These are phyloP conservation scores for Phialophora expanda DNA, from an alignment of 2,329 filamentous ascomycete species.

Conservation along the genomic window DNA sequence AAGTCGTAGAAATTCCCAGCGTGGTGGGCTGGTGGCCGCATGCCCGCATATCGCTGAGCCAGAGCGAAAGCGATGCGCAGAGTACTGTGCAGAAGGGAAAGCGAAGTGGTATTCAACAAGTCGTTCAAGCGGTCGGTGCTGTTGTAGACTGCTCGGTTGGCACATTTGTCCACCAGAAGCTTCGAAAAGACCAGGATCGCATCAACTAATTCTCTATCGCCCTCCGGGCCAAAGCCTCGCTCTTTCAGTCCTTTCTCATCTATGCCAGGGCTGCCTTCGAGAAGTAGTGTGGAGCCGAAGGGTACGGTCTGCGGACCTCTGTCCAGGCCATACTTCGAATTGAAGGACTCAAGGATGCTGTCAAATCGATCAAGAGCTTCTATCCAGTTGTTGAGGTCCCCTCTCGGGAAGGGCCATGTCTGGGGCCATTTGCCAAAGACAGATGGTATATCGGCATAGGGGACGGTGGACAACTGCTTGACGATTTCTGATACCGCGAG, in stretches of 20 bases:
- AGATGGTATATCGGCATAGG: conserved; percentile 76
- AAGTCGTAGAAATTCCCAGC: conserved; percentile 82
- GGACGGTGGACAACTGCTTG: conserved; percentile 67
- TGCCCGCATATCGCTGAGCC: conserved; percentile 77
- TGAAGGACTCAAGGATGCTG: conserved; percentile 80
- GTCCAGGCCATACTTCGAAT: conserved; percentile 76
- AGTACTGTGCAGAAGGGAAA: conserved; percentile 76
- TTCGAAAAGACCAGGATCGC: conserved; percentile 82
- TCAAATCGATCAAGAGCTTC: conserved; percentile 92
- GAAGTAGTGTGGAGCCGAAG: conserved; percentile 70
- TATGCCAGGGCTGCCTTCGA: conserved; percentile 56
- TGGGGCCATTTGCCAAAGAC: conserved; percentile 81
- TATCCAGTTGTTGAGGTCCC: conserved; percentile 98
- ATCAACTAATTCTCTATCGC: conserved; percentile 80
- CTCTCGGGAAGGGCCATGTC: conserved; percentile 92
- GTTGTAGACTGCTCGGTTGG: conserved; percentile 93
- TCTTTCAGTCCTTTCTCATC: conserved; percentile 58
- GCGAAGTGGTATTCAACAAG: conserved; percentile 83
- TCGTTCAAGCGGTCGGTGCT: conserved; percentile 90
- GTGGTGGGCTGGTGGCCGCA: conserved; percentile 74
- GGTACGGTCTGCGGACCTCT: conserved; percentile 79
- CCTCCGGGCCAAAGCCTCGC: conserved; percentile 72
- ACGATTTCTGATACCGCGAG: conserved; percentile 85
- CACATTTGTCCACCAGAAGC: conserved; percentile 89
- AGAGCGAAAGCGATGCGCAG: conserved; percentile 83